phyloP scores from a whole-genome alignment of 345 rosid genomes.

The Gossypium turneri region DNA sequence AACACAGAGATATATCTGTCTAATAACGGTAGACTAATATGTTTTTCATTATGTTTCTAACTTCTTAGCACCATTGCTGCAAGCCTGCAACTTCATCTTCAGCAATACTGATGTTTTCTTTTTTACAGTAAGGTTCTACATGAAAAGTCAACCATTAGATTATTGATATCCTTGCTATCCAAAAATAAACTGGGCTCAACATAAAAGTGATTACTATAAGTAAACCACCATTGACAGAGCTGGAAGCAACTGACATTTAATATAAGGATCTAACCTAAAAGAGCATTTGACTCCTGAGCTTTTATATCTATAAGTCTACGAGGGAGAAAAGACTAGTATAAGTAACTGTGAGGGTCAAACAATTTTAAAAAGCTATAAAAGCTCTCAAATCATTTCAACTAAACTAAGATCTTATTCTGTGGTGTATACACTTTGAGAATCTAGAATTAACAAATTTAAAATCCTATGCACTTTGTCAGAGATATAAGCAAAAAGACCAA shows the following conservation, averaged over 20 bases:
- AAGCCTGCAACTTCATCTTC: background rate
- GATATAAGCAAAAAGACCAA: background rate
- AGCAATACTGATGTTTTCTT: background rate
- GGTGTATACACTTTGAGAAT: background rate
- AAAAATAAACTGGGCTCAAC: background rate
- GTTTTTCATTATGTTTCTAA: background rate
- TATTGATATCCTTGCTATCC: background rate
- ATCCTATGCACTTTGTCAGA: background rate
- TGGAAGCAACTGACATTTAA: background rate
- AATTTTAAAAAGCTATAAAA: background rate
- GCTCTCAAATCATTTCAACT: background rate
- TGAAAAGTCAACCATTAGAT: conserved; percentile 2
- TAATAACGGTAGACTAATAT: background rate
- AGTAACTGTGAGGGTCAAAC: background rate
- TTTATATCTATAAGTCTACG: background rate
- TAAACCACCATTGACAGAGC: background rate
- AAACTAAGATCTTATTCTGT: background rate
- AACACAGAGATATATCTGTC: background rate
- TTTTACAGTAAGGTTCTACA: background rate
- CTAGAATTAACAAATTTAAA: background rate
- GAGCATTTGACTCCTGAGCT: background rate
- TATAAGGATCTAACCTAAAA: background rate
- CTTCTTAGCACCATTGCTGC: background rate
- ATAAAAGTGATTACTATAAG: background rate
- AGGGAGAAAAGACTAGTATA: background rate